Evolutionary conservation across 768 basidiomycete species (phyloP), one percentile per base, ranked within the genome.

Genomic region (Tylopilus felleus): DNA sequence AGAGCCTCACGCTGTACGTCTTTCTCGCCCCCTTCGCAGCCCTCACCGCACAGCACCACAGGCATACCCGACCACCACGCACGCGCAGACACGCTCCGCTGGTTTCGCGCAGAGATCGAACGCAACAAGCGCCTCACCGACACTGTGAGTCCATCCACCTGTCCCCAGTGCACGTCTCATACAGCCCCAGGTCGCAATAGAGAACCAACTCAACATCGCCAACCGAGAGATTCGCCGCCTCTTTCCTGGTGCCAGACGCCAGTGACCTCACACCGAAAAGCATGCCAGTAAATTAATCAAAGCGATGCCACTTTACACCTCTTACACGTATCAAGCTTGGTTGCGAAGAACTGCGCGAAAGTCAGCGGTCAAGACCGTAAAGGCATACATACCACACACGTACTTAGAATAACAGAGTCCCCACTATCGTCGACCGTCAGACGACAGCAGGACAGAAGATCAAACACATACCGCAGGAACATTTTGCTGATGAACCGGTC

Each of bases 401-500:
- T 63, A 98, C 96, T 90, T 49, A 98, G 80, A 60, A 99, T 97
- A 14, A 99, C 97, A 23, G 96, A 98, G 72, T 98, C 96, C 22
- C 97, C 97, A 43, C 95, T 93, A 51, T 31, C 47, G 40, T 47
- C 49, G 13, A 16, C 14, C 33, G 52, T 60, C 46, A 67, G 55
- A 49, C 49, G 10, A 53, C 56, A 36, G 38, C 21, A n/a, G n/a
- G 35, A 54, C 35, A 43, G 43, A 42, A 40, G 52, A 27, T 31
- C 42, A 22, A 47, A 22, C 35, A 71, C 84, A 48, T 64, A 89
- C 90, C 93, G 82, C 57, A 98, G 74, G 74, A 96, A 98, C 93
- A 99, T 96, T 76, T 98, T 99, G 71, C 93, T 96, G 71, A 99
- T 96, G 77, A 98, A 99, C 45, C 97, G 83, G 74, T 98, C 97